Evolutionary conservation across 2,329 filamentous ascomycete species (phyloP).

Genomic region (Aphanoascus verrucosus): DNA sequence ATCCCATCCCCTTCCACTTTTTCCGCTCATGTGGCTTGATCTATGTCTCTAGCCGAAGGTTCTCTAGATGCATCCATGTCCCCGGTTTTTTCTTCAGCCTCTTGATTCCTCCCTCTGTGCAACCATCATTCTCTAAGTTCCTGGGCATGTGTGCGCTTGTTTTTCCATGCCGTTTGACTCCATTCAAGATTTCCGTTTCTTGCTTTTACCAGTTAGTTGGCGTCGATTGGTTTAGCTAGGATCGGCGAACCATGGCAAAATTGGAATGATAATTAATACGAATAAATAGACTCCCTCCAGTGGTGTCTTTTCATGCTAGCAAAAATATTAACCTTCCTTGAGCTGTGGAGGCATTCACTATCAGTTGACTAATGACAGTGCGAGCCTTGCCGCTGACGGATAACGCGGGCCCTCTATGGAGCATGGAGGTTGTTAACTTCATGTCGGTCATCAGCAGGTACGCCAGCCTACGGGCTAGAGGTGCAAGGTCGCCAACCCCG

Average conservation of each 20-base stretch:
- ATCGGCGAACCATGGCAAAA: conserved; percentile 10
- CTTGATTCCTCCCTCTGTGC: not conserved
- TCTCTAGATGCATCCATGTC: not conserved
- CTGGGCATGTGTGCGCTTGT: not conserved
- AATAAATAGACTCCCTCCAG: not conserved
- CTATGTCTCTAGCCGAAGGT: not conserved
- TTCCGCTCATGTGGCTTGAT: conserved; percentile 21
- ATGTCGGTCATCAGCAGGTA: no score
- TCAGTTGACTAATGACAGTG: not conserved
- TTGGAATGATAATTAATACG: conserved; percentile 5
- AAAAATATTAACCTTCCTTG: no score
- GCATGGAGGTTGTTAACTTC: no score
- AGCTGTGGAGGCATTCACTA: not conserved
- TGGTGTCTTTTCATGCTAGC: not conserved
- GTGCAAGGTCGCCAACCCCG: not conserved
- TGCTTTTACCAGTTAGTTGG: conserved; percentile 2
- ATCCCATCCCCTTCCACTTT: conserved; percentile 30
- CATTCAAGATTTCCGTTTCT: conserved; percentile 3
- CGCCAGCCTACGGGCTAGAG: not conserved
- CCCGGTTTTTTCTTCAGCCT: not conserved
- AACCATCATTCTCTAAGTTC: not conserved
- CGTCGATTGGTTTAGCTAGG: conserved; percentile 9
- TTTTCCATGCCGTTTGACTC: conserved; percentile 5
- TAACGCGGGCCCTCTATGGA: no score
- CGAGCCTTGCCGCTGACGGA: no score